Conservation (phyloP, 768 basidiomycete species). For the Rhodotorula graminis region DNA sequence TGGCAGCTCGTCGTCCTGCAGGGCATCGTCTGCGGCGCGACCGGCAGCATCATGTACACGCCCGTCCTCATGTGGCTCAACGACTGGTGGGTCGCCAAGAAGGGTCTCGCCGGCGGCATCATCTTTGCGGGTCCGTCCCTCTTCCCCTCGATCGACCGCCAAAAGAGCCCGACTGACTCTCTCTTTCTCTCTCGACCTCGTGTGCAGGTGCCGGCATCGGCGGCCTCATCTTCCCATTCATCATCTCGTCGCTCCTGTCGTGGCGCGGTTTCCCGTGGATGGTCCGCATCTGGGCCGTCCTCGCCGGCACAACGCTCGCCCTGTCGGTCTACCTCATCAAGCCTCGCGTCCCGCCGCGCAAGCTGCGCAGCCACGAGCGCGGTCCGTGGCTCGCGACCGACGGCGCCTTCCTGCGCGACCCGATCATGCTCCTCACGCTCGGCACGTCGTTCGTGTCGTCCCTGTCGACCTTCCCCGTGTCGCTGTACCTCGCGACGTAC, state of each 20-base stretch:
- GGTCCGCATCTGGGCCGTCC: constrained; percentile 26
- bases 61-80: constrained; percentile 31
- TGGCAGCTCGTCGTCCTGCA: constrained; percentile 35
- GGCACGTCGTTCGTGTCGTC: constrained; percentile 16
- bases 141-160: too few species aligned
- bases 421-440: constrained; percentile 28
- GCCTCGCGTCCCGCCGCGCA: constrained; percentile 19
- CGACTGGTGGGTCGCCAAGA: neutral
- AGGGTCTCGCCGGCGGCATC: constrained; percentile 15
- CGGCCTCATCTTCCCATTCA: constrained; percentile 30
- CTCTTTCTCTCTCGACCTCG: too few species aligned
- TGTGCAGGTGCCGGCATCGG: constrained; percentile 15
- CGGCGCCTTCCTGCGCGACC: constrained; percentile 6
- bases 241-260: constrained; percentile 8
- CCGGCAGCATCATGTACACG: constrained; percentile 23
- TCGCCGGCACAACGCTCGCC: constrained; percentile 1
- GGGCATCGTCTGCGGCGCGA: constrained; percentile 19
- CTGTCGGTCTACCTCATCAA: constrained; percentile 10
- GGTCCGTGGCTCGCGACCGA: constrained; percentile 18
- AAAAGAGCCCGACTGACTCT: too few species aligned
- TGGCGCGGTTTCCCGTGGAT: constrained; percentile 27
- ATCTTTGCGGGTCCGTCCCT: constrained; percentile 6
- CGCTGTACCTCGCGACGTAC: constrained; percentile 35
- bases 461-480: constrained; percentile 31
- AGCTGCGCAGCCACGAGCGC: neutral